phyloP scores from a whole-genome alignment of 73 alveolate genomes.

The Paraurostyla sp. region DNA sequence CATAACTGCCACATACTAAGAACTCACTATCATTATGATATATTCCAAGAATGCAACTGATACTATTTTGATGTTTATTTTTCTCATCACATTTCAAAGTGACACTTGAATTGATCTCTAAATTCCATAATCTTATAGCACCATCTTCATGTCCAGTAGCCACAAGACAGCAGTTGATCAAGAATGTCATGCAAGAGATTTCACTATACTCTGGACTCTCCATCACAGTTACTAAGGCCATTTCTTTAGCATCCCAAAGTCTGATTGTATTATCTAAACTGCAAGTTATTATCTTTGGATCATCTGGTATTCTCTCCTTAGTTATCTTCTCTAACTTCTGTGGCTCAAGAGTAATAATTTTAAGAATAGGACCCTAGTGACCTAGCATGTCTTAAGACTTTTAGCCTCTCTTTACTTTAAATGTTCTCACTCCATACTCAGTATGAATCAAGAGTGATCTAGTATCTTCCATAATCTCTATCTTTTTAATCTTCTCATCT shows the following conservation, averaged over 20 bases:
- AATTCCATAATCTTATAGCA: conserved; percentile 86
- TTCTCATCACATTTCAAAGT: conserved; percentile 81
- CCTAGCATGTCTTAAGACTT: conserved; percentile 88
- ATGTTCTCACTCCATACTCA: conserved; percentile 78
- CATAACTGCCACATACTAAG: conserved; percentile 88
- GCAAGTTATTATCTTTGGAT: conserved; percentile 79
- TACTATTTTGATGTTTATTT: conserved; percentile 78
- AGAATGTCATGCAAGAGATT: conserved; percentile 87
- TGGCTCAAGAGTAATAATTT: conserved; percentile 80
- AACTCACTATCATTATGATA: conserved; percentile 82
- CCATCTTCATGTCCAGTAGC: conserved; percentile 97
- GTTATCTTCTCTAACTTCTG: conserved; percentile 68
- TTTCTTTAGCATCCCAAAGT: conserved; percentile 95
- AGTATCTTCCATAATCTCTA: conserved; percentile 76
- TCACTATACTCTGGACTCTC: conserved; percentile 87
- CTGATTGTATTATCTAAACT: conserved; percentile 91
- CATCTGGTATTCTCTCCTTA: conserved; percentile 73
- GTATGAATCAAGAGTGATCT: conserved; percentile 78
- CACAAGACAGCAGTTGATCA: conserved; percentile 83
- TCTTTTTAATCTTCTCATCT: conserved; percentile 70
- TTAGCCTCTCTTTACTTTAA: conserved; percentile 85
- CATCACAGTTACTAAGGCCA: conserved; percentile 75
- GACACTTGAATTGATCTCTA: conserved; percentile 83
- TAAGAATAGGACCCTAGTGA: conserved; percentile 89
- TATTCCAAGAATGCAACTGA: conserved; percentile 83